Evolutionary conservation across 2,329 filamentous ascomycete genomes (phyloP).

Genomic region (Arthrobotrys sphaeroides): DNA sequence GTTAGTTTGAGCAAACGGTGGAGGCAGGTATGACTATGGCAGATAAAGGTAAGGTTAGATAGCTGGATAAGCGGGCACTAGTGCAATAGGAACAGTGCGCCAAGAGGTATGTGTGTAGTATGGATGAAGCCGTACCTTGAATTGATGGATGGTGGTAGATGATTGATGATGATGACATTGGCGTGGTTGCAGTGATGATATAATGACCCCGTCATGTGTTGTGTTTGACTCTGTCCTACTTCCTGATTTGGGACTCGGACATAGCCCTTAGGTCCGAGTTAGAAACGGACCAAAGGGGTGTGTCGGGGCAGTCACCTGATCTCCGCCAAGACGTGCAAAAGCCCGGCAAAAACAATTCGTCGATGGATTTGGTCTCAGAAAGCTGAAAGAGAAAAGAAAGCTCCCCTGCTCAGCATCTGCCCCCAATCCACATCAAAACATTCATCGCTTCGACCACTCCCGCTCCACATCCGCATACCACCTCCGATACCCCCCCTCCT

Average conservation of each 20-base stretch:
- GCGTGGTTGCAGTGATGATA: conserved; percentile 3
- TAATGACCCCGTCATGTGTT: neutral
- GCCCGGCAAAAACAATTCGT: neutral
- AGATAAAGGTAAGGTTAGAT: too few species aligned
- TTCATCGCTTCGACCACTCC: neutral
- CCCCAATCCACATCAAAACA: conserved; percentile 10
- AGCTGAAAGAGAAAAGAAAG: neutral
- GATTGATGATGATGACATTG: neutral
- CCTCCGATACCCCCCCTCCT: neutral
- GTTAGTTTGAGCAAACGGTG: too few species aligned
- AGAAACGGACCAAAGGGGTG: neutral
- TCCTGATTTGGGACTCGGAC: too few species aligned
- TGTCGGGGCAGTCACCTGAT: neutral
- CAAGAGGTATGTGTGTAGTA: neutral
- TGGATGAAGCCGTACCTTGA: neutral
- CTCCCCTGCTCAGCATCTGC: conserved; percentile 3
- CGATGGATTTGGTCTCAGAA: neutral
- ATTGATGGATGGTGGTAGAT: neutral
- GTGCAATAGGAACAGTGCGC: neutral
- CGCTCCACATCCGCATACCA: neutral
- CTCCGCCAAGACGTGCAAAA: neutral
- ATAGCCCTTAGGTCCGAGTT: neutral
- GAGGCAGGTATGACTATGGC: too few species aligned
- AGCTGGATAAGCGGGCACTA: too few species aligned
- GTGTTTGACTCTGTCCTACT: neutral